Evolutionary conservation across 1,284 basidiomycete species (phyloP).

Genomic region (Pholiota adiposa): DNA sequence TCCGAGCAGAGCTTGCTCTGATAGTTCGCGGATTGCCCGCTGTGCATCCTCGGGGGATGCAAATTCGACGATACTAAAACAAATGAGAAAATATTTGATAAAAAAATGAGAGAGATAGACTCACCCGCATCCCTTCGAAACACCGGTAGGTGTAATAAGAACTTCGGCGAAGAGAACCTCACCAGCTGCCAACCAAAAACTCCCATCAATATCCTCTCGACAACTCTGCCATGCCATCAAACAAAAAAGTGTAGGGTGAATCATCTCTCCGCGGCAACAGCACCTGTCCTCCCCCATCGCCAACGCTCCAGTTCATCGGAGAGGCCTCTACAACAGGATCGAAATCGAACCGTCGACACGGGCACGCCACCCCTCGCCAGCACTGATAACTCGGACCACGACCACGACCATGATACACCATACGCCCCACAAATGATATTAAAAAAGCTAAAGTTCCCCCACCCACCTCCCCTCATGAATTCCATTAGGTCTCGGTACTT

Average conservation of each 20-base stretch:
- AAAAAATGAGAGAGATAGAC: conserved; percentile 37
- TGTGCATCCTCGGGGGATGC: conserved; percentile 84
- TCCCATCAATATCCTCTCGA: conserved; percentile 85
- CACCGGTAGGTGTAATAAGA: conserved; percentile 92
- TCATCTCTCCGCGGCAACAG: conserved; percentile 16
- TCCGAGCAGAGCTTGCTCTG: conserved; percentile 87
- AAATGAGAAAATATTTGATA: conserved; percentile 8
- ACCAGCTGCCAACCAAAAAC: conserved; percentile 88
- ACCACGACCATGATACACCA: conserved; percentile 17
- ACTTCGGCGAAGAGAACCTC: conserved; percentile 99
- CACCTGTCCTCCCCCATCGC: conserved; percentile 38
- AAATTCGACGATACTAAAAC: conserved; percentile 88
- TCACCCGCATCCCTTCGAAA: conserved; percentile 98
- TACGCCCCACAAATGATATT: conserved; percentile 32
- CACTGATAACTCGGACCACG: conserved; percentile 15
- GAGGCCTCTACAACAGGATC: conserved; percentile 26
- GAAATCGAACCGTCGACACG: conserved; percentile 8
- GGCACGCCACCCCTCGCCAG: conserved; percentile 17
- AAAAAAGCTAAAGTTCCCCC: conserved; percentile 67
- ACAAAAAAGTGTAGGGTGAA: conserved; percentile 47
- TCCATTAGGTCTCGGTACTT: conserved; percentile 97
- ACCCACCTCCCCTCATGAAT: conserved; percentile 99
- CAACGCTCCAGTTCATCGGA: conserved; percentile 42
- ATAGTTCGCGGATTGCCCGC: conserved; percentile 84
- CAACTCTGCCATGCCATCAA: conserved; percentile 69